phyloP scores from a whole-genome alignment of 1,139 yeast species.

The Yamadazyma atmosphaerica region DNA sequence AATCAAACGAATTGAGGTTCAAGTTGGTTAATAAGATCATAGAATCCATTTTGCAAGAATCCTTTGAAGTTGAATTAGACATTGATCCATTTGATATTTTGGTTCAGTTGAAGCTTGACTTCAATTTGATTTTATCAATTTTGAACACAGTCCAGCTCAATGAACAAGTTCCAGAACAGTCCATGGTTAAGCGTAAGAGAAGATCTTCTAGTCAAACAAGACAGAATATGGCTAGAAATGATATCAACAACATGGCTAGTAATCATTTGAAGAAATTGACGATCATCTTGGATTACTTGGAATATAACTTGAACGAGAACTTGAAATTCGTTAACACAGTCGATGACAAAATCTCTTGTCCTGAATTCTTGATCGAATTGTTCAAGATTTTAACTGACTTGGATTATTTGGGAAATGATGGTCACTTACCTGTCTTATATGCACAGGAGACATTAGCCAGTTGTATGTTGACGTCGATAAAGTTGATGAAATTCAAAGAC shows the following conservation, averaged over 20 bases:
- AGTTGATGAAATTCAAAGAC: constrained; percentile 41
- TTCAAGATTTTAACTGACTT: constrained; percentile 81
- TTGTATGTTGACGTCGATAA: constrained; percentile 75
- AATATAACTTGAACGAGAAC: constrained; percentile 37
- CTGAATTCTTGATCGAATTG: constrained; percentile 53
- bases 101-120: constrained; percentile 46
- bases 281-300: constrained; percentile 75
- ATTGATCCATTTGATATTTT: constrained; percentile 59
- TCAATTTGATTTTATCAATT: constrained; percentile 47
- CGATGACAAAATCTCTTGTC: constrained; percentile 31
- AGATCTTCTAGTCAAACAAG: constrained; percentile 77
- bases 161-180: constrained; percentile 45
- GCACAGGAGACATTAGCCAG: constrained; percentile 90
- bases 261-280: constrained; percentile 77
- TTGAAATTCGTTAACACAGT: constrained; percentile 7
- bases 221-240: constrained; percentile 71
- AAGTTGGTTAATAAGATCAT: constrained; percentile 59
- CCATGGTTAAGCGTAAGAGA: constrained; percentile 69
- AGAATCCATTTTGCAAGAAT: constrained; percentile 49
- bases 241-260: constrained; percentile 72
- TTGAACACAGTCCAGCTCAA: constrained; percentile 51
- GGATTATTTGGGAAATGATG: constrained; percentile 86
- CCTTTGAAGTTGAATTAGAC: constrained; percentile 15
- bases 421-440: constrained; percentile 85
- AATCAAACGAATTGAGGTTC: constrained; percentile 53